Base-by-base conservation (phyloP, 2,329 filamentous ascomycete species). In the Chrysoporthe cubensis region DNA sequence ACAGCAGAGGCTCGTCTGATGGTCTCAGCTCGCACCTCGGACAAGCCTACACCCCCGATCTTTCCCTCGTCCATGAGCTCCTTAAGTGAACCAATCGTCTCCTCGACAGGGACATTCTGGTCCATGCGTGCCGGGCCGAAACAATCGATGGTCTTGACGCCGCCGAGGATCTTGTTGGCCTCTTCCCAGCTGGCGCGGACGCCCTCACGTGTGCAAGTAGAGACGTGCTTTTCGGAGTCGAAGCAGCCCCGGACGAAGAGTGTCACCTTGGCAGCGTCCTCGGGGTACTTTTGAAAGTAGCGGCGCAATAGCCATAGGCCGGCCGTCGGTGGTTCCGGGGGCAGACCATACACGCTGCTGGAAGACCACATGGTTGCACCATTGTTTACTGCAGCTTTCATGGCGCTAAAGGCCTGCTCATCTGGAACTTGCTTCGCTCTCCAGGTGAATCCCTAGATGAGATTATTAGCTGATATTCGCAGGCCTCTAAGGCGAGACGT, bases 201-300 rank as follows among this genome's bases (percentile, higher is more conserved):
- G 65, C 80, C 80, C 54, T 80, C 77, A 43, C 74, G 74, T 48
- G 75, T 77, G 52, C 81, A 81, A 71, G 83, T 79, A 0, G 78
- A 77, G 4, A 62, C 72, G 68, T 81, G 66, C 21, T 71, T 69
- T 5, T 78, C 78, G 8, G 73, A 73, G 66, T 77, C 72, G 32
- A 77, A 46, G 4, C 81, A 82, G 11, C 83, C 82, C 71, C 85
- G 85, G 76, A 86, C 81, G n/a, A 77, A 81, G 21, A 86, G 71
- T 11, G 83, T 79, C n/a, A 85, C 79, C 70, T 84, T 83, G 42
- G 79, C 74, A 0, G 81, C 82, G 71, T 86, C 83, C 46, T 79
- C 79, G 6, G 84, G 84, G 70, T 85, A 82, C 71, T 82, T 80
- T 37, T 78, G 78, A 71, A 86, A 86, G 73, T 86, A 86, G 62